Evolutionary conservation across 768 basidiomycete species (phyloP).

Genomic region (Termitomyces sp.): DNA sequence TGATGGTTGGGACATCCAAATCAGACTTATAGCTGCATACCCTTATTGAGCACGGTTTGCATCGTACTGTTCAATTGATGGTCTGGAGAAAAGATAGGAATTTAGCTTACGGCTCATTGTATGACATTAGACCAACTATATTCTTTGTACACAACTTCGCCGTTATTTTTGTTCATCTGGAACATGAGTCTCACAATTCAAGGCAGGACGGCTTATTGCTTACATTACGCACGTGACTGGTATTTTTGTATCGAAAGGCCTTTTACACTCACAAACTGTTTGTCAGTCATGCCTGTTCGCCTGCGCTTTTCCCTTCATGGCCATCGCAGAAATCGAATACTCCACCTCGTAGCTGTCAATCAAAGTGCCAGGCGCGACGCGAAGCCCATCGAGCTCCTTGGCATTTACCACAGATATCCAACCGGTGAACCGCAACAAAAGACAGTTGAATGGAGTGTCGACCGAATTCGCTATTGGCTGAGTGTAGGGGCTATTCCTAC

Average conservation of each 20-base stretch:
- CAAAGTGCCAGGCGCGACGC: conserved; percentile 69
- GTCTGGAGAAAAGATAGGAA: not conserved
- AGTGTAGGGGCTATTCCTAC: conserved; percentile 79
- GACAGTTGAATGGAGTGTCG: conserved; percentile 84
- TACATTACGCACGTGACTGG: conserved; percentile 3
- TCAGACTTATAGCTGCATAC: not conserved
- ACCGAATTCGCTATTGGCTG: conserved; percentile 88
- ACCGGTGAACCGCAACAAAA: conserved; percentile 49
- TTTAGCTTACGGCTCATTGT: not conserved
- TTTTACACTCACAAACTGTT: not conserved
- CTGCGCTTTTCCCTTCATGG: conserved; percentile 85
- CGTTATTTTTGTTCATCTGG: not conserved
- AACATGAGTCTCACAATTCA: not conserved
- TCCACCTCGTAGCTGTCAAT: conserved; percentile 83
- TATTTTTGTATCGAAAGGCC: not conserved
- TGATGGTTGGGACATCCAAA: not conserved
- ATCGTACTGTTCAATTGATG: not conserved
- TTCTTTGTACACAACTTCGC: not conserved
- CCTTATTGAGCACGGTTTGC: not conserved
- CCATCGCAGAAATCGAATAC: conserved; percentile 63
- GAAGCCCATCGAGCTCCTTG: conserved; percentile 82
- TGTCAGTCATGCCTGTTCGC: conserved; percentile 70
- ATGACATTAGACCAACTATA: not conserved
- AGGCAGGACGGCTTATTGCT: not conserved
- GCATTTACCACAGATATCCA: conserved; percentile 73